phyloP scores from a whole-genome alignment of 2,329 filamentous ascomycete genomes.

The Sporothrix inflata region DNA sequence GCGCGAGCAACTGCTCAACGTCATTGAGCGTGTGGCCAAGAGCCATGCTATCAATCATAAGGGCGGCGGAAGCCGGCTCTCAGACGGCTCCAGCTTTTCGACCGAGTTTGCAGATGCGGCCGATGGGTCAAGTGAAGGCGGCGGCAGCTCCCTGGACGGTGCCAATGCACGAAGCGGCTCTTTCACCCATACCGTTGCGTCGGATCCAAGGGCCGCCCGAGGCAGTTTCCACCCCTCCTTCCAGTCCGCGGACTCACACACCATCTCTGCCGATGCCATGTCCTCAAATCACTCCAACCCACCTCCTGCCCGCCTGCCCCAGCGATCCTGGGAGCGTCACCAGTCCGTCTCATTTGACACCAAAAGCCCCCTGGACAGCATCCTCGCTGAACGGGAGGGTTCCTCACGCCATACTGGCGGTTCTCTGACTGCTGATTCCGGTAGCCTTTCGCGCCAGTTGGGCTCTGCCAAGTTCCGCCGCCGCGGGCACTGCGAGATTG shows the following conservation, averaged over 20 bases:
- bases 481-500: conserved; percentile 65
- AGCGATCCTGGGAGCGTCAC: conserved; percentile 57
- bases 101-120: conserved; percentile 53
- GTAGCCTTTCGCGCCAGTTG: conserved; percentile 58
- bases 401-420: conserved; percentile 45
- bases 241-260: conserved; percentile 49
- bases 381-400: conserved; percentile 47
- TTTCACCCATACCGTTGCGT: conserved; percentile 50
- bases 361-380: conserved; percentile 51
- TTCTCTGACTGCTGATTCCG: conserved; percentile 47
- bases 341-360: conserved; percentile 56
- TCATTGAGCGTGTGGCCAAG: conserved; percentile 76
- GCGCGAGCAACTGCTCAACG: conserved; percentile 67
- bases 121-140: conserved; percentile 62
- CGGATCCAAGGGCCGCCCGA: conserved; percentile 47
- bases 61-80: conserved; percentile 50
- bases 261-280: conserved; percentile 53
- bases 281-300: conserved; percentile 51
- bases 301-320: conserved; percentile 42
- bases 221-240: conserved; percentile 48
- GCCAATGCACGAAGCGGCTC: conserved; percentile 54
- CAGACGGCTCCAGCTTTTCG: conserved; percentile 59
- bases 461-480: conserved; percentile 62
- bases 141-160: conserved; percentile 59
- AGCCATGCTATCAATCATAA: conserved; percentile 58